A percentile compares a stretch with the other conserved stretches of the same genome.
Conservation (phyloP, 192 early-diverging fungal species). For the Chytriomyces hyalinus region DNA sequence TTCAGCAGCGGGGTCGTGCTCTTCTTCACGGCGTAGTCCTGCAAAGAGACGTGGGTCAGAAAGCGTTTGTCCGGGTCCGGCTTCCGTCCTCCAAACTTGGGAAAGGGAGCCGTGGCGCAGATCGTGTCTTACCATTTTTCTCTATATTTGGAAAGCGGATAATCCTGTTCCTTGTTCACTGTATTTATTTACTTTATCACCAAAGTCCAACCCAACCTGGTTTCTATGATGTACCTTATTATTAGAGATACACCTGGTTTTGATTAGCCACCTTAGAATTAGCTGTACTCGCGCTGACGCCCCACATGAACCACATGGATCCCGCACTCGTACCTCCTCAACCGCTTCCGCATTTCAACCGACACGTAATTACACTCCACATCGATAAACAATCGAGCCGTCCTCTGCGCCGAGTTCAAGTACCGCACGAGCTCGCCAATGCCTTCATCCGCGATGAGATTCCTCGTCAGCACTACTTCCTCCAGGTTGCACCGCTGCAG, state of each 20-base stretch:
- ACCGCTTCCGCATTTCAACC: not conserved
- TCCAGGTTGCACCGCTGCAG: not conserved
- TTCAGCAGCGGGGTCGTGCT: conserved; percentile 52
- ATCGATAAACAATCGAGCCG: not conserved
- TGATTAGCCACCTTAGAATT: too few species aligned
- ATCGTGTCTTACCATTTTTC: too few species aligned
- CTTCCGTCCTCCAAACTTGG: not conserved
- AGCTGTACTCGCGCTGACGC: not conserved
- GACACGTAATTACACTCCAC: conserved; percentile 8
- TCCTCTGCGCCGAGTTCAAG: not conserved
- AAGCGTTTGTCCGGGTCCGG: not conserved
- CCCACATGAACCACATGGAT: conserved; percentile 3
- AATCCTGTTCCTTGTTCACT: too few species aligned
- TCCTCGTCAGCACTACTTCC: not conserved
- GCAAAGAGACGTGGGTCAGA: not conserved
- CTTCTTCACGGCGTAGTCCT: conserved; percentile 56
- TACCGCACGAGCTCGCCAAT: not conserved
- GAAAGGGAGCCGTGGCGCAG: not conserved
- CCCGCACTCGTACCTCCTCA: conserved; percentile 7
- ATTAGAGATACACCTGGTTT: too few species aligned
- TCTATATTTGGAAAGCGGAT: too few species aligned
- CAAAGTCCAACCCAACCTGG: too few species aligned
- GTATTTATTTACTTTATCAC: too few species aligned
- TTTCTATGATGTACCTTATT: too few species aligned
- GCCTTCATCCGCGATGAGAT: conserved; percentile 16